Conservation (phyloP, 2,329 filamentous ascomycete genomes). For the Diaporthe nobilis region DNA sequence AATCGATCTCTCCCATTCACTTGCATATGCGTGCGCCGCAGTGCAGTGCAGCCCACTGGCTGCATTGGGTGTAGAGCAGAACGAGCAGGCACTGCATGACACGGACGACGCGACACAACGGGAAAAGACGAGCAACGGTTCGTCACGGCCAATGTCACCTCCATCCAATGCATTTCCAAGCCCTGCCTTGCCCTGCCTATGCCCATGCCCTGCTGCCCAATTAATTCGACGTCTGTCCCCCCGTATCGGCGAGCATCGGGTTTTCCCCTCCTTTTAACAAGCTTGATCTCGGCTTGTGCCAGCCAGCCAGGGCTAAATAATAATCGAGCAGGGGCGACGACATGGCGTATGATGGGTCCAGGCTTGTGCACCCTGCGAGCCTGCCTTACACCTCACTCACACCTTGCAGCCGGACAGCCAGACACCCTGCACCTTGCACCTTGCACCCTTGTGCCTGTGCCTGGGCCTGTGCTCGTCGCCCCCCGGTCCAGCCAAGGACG, state of each 20-base stretch:
- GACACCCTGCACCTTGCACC: background rate
- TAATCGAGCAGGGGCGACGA: slow-evolving; percentile 24
- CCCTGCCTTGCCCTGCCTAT: slow-evolving; percentile 9
- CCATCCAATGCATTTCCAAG: slow-evolving; percentile 18
- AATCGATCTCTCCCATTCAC: background rate
- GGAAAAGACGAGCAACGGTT: slow-evolving; percentile 6
- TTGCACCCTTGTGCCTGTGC: slow-evolving; percentile 24
- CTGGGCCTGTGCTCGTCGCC: slow-evolving; percentile 25
- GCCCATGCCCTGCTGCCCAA: slow-evolving; percentile 28
- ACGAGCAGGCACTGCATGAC: slow-evolving; percentile 3
- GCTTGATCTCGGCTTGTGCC: slow-evolving; percentile 25
- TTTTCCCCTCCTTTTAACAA: background rate
- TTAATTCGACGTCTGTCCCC: slow-evolving; percentile 9
- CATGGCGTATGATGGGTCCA: slow-evolving; percentile 24
- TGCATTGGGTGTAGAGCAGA: slow-evolving; percentile 18
- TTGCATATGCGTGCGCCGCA: slow-evolving; percentile 24
- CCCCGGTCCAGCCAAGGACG: background rate
- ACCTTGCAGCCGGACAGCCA: background rate
- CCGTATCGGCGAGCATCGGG: slow-evolving; percentile 29
- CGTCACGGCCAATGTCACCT: slow-evolving; percentile 22
- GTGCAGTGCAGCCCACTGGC: background rate
- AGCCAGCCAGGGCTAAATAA: slow-evolving; percentile 12
- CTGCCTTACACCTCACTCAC: background rate
- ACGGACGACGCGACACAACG: slow-evolving; percentile 13
- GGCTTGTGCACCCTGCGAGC: slow-evolving; percentile 13